A percentile compares a stretch with the other conserved stretches of the same genome.
Conservation (phyloP, 2,329 filamentous ascomycete genomes). For the Aspergillus sp. region DNA sequence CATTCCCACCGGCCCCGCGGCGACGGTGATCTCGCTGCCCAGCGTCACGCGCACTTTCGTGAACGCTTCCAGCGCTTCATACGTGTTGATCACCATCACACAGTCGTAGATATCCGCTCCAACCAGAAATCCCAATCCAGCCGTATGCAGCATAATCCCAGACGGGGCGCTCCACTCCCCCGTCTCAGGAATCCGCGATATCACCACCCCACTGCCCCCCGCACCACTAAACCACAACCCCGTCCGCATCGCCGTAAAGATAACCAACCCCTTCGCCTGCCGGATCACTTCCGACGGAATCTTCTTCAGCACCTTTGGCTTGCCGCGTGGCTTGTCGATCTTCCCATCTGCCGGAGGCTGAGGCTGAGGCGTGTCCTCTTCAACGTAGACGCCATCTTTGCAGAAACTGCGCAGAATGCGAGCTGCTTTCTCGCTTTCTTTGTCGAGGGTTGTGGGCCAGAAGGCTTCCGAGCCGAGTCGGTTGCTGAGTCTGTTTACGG, state of each 20-base stretch:
- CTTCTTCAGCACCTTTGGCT: constrained; percentile 67
- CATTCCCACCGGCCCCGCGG: constrained; percentile 70
- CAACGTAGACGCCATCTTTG: constrained; percentile 66
- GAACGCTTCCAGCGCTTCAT: constrained; percentile 77
- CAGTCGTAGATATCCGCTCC: constrained; percentile 96
- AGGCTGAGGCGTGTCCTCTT: constrained; percentile 41
- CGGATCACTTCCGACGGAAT: constrained; percentile 82
- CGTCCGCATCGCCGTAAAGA: constrained; percentile 94
- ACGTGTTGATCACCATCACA: constrained; percentile 84
- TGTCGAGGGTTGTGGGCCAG: constrained; percentile 80
- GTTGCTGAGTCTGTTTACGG: constrained; percentile 79
- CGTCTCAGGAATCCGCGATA: constrained; percentile 72
- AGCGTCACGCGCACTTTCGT: constrained; percentile 73
- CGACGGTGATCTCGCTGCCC: constrained; percentile 72
- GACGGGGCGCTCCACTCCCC: constrained; percentile 90
- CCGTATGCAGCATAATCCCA: constrained; percentile 84
- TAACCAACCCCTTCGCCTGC: constrained; percentile 82
- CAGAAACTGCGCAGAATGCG: constrained; percentile 87
- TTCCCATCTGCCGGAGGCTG: constrained; percentile 40
- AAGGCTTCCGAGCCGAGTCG: constrained; percentile 77
- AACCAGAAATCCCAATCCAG: constrained; percentile 80
- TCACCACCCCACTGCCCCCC: constrained; percentile 80
- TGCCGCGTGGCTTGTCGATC: constrained; percentile 51
- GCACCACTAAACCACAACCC: constrained; percentile 89
- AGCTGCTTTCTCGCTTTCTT: constrained; percentile 87